phyloP scores from a whole-genome alignment of 371 early-diverging fungal genomes.

The Choanephora cucurbitarum region DNA sequence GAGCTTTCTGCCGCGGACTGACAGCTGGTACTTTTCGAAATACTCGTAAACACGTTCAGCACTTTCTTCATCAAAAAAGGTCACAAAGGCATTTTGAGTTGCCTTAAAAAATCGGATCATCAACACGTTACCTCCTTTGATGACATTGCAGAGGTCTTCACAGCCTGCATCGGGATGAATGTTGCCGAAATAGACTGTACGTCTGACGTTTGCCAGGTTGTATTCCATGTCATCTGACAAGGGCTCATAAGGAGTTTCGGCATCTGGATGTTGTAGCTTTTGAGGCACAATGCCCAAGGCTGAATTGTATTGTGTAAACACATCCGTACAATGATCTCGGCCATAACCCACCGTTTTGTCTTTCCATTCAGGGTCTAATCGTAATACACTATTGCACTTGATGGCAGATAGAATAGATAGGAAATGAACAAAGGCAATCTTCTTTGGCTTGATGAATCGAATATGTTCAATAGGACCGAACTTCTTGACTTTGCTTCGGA shows the following conservation, averaged over 20 bases:
- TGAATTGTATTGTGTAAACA: background rate
- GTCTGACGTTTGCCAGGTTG: slow-evolving; percentile 6
- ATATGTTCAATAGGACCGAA: slow-evolving; percentile 74
- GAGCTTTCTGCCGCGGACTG: slow-evolving; percentile 66
- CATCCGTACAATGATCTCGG: slow-evolving; percentile 72
- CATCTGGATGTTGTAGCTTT: background rate
- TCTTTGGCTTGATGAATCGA: slow-evolving; percentile 64
- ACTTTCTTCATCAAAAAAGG: slow-evolving; percentile 75
- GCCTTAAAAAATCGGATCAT: slow-evolving; percentile 69
- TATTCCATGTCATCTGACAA: slow-evolving; percentile 1
- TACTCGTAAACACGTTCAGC: slow-evolving; percentile 64
- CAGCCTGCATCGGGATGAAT: slow-evolving; percentile 69
- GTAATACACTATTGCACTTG: slow-evolving; percentile 59
- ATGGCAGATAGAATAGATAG: slow-evolving; percentile 61
- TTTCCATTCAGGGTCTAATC: slow-evolving; percentile 50
- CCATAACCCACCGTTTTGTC: slow-evolving; percentile 68
- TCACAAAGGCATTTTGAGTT: slow-evolving; percentile 82
- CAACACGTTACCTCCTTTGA: slow-evolving; percentile 83
- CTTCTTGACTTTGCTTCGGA: slow-evolving; percentile 47
- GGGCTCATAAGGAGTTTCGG: slow-evolving; percentile 14
- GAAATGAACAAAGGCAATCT: slow-evolving; percentile 80
- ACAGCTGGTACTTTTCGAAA: slow-evolving; percentile 56
- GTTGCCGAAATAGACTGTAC: slow-evolving; percentile 77
- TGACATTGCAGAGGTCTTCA: slow-evolving; percentile 82
- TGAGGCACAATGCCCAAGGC: background rate